Percentiles rank a stretch among this genome's conserved stretches.
Conservation (phyloP, 1,284 basidiomycete genomes). For the Mycena sp. region DNA sequence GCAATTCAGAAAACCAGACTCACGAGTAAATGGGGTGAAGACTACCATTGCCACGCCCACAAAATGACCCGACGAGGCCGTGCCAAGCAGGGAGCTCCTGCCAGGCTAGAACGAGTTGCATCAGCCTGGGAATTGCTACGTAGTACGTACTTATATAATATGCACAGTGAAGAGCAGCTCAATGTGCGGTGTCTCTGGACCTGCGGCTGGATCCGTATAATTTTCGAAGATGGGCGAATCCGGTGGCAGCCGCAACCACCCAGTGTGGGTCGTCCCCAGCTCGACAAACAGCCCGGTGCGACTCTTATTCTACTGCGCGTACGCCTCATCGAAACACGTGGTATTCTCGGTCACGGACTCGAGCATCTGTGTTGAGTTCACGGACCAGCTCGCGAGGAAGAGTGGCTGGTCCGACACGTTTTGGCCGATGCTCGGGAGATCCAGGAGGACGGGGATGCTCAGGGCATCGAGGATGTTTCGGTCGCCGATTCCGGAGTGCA, state of each 20-base stretch:
- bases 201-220: slow-evolving; percentile 23
- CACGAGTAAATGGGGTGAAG: slow-evolving; percentile 10
- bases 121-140: not conserved
- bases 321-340: slow-evolving; percentile 17
- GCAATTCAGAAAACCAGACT: not conserved
- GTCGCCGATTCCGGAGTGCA: slow-evolving; percentile 50
- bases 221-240: slow-evolving; percentile 15
- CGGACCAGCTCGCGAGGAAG: slow-evolving; percentile 25
- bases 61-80: not conserved
- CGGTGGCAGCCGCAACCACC: slow-evolving; percentile 20
- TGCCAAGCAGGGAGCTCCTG: no score
- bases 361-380: slow-evolving; percentile 33
- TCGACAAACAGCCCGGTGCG: slow-evolving; percentile 24
- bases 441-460: slow-evolving; percentile 40
- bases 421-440: slow-evolving; percentile 46
- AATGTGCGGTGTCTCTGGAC: slow-evolving; percentile 26
- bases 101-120: not conserved
- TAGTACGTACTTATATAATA: not conserved
- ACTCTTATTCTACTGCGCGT: slow-evolving; percentile 21
- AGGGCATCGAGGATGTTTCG: slow-evolving; percentile 35
- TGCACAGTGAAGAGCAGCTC: slow-evolving; percentile 30
- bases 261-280: slow-evolving; percentile 11
- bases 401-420: slow-evolving; percentile 51
- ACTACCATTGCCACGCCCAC: not conserved
- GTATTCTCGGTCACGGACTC: slow-evolving; percentile 35